Base-by-base conservation (phyloP, 1,284 basidiomycete species). In the Trichosporon inkin region DNA sequence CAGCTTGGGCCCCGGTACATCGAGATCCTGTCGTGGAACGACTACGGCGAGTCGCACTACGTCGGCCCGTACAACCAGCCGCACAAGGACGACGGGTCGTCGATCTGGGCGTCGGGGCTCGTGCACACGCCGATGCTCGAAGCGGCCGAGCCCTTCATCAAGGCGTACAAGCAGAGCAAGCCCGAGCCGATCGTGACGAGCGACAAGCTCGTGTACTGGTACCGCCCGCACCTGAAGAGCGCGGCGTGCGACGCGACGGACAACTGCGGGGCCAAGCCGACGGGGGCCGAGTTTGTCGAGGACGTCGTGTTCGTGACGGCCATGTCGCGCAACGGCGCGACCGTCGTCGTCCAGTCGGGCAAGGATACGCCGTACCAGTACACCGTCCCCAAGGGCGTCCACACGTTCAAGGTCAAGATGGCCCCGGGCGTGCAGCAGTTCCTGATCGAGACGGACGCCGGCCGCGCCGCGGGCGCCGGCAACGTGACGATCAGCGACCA, bases 21-120 rank as follows among this genome's bases (percentile, higher is more conserved):
- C 56, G 78, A 79, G 65, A 73, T 78, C 39, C 67, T 78, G 14
- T 78, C 77, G 10, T 79, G 78, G 78, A 79, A 78, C 66, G 78
- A 79, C 68, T 79, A 72, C 54, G 72, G 74, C 61, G 78, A 79
- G 65, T 74, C 75, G 10, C 75, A 77, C 60, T 69, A 79, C 63
- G 64, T 79, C 54, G 72, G 70, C 19, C 73, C 74, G 0, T 70
- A 65, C 64, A 58, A 67, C 57, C 71, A 69, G 14, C 57, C 67
- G 7, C 72, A 74, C 62, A 68, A 67, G 10, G 75, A 78, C 61
- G 78, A 78, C 63, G 74, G 75, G 3, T 67, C 71, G 10, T 67
- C 68, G 28, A 66, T 63, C 40, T 78, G 74, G 74, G 67, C 72
- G 13, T 56, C 65, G 17, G 75, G 71, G 14, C 65, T 79, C 41